Evolutionary conservation across 106 monocot species (phyloP).

Genomic region (Platanthera zijinensis): DNA sequence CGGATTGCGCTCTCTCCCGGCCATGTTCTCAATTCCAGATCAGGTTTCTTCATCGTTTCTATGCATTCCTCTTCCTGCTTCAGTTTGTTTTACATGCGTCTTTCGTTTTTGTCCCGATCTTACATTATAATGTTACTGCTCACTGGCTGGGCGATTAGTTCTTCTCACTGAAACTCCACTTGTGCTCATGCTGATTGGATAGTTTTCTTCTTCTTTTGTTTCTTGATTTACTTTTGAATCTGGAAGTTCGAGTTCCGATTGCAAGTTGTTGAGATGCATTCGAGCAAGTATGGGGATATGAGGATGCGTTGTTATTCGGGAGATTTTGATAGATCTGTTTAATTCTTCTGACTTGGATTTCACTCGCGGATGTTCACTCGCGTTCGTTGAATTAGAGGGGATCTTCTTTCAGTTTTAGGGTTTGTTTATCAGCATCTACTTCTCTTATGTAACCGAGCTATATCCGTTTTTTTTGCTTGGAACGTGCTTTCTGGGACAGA

Average conservation of each 20-base stretch:
- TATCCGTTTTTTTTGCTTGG: too few species aligned
- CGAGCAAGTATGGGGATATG: background rate
- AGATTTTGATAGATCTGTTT: background rate
- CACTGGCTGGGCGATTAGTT: background rate
- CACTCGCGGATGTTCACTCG: background rate
- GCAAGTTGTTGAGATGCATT: background rate
- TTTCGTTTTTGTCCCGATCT: background rate
- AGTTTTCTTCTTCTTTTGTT: background rate
- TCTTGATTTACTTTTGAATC: background rate
- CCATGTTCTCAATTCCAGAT: background rate
- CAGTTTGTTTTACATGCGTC: background rate
- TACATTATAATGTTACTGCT: background rate
- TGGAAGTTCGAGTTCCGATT: background rate
- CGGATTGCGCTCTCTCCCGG: background rate
- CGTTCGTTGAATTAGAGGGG: background rate
- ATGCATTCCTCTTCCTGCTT: background rate
- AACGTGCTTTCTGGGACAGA: too few species aligned
- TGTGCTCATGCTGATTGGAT: background rate
- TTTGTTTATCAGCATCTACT: background rate
- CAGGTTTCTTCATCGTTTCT: background rate
- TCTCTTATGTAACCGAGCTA: too few species aligned
- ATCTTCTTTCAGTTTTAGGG: background rate
- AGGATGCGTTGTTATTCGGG: background rate
- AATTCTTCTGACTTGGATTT: background rate
- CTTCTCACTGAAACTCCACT: background rate